phyloP scores from a whole-genome alignment of 2,329 filamentous ascomycete species.

The Paecilomyces sp. region DNA sequence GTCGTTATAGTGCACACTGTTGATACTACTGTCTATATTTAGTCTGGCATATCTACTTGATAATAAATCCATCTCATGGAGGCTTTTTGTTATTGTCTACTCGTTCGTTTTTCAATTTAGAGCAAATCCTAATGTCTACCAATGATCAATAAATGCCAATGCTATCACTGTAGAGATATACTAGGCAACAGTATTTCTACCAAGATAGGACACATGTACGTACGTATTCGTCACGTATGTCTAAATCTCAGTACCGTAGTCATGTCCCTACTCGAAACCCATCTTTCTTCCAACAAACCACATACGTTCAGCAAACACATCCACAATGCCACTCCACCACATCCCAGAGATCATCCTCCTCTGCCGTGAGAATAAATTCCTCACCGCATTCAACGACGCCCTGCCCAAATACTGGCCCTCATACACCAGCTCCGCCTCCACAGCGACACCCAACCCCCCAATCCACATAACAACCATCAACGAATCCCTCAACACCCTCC shows the following conservation, averaged over 20 bases:
- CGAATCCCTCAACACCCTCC: slow-evolving; percentile 32
- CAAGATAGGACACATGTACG: not conserved
- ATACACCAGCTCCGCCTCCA: slow-evolving; percentile 9
- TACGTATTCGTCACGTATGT: too few species aligned
- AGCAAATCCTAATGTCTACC: not conserved
- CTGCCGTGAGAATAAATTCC: slow-evolving; percentile 33
- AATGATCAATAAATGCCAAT: not conserved
- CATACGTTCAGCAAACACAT: not conserved
- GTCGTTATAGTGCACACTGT: not conserved
- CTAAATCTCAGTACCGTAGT: not conserved
- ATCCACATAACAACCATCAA: slow-evolving; percentile 30
- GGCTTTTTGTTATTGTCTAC: not conserved
- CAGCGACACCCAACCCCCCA: slow-evolving; percentile 14
- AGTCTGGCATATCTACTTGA: not conserved
- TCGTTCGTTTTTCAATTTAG: not conserved
- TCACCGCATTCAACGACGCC: slow-evolving; percentile 35
- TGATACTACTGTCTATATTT: not conserved
- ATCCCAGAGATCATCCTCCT: slow-evolving; percentile 38
- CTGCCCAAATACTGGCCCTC: slow-evolving; percentile 23
- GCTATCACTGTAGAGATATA: not conserved
- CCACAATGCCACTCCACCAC: slow-evolving; percentile 2
- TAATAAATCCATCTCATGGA: not conserved
- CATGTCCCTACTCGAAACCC: not conserved
- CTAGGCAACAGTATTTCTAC: not conserved
- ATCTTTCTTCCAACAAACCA: not conserved